Conservation (phyloP, 164 flowering plant genomes). For the Magnolia kwangsiensis region DNA sequence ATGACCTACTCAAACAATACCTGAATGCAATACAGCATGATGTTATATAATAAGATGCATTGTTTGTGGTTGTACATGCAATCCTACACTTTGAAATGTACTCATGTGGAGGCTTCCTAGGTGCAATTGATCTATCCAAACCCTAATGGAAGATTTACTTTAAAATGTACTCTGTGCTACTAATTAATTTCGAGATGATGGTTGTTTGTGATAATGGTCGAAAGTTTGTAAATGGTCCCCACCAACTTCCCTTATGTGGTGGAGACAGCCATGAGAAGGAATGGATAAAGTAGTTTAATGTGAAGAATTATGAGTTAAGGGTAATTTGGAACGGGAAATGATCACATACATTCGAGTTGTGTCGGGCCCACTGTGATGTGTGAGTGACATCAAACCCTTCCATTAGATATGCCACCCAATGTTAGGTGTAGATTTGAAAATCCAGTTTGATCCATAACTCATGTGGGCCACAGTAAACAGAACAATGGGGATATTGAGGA, state of each 20-base stretch:
- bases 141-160: neutral
- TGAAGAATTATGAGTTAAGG: neutral
- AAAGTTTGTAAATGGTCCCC: neutral
- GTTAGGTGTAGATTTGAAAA: too few relatives aligned
- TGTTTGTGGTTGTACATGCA: too few relatives aligned
- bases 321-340: neutral
- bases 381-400: neutral
- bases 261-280: neutral
- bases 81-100: neutral
- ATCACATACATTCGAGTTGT: neutral
- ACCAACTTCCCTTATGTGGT: conserved; percentile 1
- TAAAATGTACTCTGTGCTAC: neutral
- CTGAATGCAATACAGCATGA: too few relatives aligned
- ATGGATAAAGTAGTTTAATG: too few relatives aligned
- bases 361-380: too few relatives aligned
- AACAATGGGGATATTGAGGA: too few relatives aligned
- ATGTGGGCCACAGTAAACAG: too few relatives aligned
- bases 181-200: neutral
- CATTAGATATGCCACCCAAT: too few relatives aligned
- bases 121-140: neutral
- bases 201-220: neutral
- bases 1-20: too few relatives aligned
- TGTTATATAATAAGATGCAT: too few relatives aligned
- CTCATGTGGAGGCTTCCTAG: too few relatives aligned
- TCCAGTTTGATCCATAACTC: too few relatives aligned